These are phyloP conservation scores for Edaphochlamys debaryana DNA, from an alignment of 139 green algal genomes.

Conservation along the genomic window DNA sequence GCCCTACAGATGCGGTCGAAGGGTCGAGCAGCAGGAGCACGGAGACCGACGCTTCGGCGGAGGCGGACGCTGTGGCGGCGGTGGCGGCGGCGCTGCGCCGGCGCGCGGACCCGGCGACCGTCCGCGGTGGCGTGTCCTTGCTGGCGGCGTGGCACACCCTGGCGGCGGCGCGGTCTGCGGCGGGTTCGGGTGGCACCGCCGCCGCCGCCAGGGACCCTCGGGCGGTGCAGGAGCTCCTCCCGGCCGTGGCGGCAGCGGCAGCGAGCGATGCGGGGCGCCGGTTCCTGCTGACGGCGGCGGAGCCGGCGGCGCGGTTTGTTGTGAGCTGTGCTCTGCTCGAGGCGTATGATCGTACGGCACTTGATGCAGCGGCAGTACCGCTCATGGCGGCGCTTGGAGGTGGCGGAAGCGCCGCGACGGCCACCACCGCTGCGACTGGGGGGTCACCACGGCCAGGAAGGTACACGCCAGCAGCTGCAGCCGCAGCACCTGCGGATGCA, in stretches of 20 bases:
- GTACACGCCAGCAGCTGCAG: neutral
- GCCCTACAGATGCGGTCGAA: neutral
- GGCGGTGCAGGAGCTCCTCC: neutral
- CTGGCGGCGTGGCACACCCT: conserved; percentile 24
- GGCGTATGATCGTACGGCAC: neutral
- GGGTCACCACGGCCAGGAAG: neutral
- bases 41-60: neutral
- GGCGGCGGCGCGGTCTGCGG: conserved; percentile 19
- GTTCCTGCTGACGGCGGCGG: neutral
- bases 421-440: no score
- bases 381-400: conserved; percentile 6
- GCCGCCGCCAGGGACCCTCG: neutral
- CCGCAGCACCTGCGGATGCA: neutral
- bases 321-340: conserved; percentile 20
- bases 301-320: neutral
- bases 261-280: neutral
- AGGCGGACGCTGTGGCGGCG: neutral
- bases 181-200: neutral
- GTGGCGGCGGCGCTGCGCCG: conserved; percentile 11
- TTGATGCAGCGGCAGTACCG: neutral
- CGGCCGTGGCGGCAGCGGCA: neutral
- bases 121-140: neutral
- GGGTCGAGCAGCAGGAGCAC: neutral
- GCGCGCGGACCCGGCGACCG: neutral
- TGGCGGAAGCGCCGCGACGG: neutral